Evolutionary conservation across 192 early-diverging fungal species (phyloP).

Genomic region (Phycomyces blakesleeanus): DNA sequence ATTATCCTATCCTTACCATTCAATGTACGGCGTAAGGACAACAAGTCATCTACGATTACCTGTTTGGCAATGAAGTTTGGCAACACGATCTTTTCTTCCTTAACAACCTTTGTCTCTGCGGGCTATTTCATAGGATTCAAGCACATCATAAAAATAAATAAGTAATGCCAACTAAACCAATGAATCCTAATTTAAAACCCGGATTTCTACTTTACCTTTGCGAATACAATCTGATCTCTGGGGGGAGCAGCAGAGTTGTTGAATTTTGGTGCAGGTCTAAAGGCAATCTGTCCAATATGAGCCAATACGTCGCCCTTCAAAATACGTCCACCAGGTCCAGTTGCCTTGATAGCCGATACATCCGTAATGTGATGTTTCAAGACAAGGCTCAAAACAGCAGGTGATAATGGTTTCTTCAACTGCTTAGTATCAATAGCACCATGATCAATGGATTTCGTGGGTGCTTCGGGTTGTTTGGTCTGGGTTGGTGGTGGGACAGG

Average conservation of each 20-base stretch:
- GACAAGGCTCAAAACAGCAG: slow-evolving; percentile 46
- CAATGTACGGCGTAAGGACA: slow-evolving; percentile 39
- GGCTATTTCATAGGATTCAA: too few species aligned
- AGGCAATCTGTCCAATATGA: slow-evolving; percentile 56
- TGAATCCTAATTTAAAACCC: neutral
- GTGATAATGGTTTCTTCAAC: slow-evolving; percentile 50
- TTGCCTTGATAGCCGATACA: slow-evolving; percentile 43
- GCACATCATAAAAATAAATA: neutral
- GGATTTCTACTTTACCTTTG: slow-evolving; percentile 25
- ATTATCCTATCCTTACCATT: slow-evolving; percentile 33
- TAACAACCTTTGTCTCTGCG: slow-evolving; percentile 33
- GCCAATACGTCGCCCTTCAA: slow-evolving; percentile 74
- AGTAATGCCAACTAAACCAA: neutral
- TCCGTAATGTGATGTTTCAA: slow-evolving; percentile 51
- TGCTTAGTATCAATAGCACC: slow-evolving; percentile 35
- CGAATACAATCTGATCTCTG: slow-evolving; percentile 34
- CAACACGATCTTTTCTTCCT: slow-evolving; percentile 24
- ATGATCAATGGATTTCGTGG: slow-evolving; percentile 28
- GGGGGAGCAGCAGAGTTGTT: slow-evolving; percentile 38
- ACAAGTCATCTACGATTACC: slow-evolving; percentile 44
- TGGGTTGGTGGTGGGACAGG: slow-evolving; percentile 4
- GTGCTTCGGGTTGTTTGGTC: slow-evolving; percentile 24
- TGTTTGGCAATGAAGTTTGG: slow-evolving; percentile 52
- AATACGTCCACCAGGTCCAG: slow-evolving; percentile 68
- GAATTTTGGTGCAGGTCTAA: slow-evolving; percentile 44